These are phyloP conservation scores for Roridomyces roridus DNA, from an alignment of 768 basidiomycete species.

Conservation along the genomic window DNA sequence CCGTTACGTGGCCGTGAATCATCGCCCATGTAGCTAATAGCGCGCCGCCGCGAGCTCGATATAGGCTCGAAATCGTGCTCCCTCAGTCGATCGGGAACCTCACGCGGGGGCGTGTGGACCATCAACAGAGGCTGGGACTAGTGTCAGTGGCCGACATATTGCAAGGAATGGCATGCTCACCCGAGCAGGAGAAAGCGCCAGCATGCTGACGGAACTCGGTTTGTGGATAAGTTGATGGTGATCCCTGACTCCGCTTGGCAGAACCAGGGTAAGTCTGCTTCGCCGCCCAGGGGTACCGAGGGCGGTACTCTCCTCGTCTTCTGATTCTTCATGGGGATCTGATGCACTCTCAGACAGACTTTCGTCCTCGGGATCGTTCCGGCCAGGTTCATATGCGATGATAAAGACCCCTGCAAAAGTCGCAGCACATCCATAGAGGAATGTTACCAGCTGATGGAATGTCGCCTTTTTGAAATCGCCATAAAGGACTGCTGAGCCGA, in stretches of 20 bases:
- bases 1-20: slow-evolving; percentile 29
- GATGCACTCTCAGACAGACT: slow-evolving; percentile 36
- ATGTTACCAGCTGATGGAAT: slow-evolving; percentile 84
- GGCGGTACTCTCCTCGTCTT: slow-evolving; percentile 34
- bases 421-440: slow-evolving; percentile 86
- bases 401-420: slow-evolving; percentile 91
- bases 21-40: slow-evolving; percentile 50
- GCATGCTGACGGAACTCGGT: slow-evolving; percentile 63
- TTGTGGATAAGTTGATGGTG: slow-evolving; percentile 55
- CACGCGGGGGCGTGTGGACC: slow-evolving; percentile 68
- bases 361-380: slow-evolving; percentile 34
- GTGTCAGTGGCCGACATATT: neutral
- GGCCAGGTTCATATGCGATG: slow-evolving; percentile 69
- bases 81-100: slow-evolving; percentile 38
- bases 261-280: slow-evolving; percentile 42
- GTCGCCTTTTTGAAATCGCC: slow-evolving; percentile 87
- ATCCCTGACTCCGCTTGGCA: slow-evolving; percentile 52
- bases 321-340: slow-evolving; percentile 27
- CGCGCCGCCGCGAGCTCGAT: slow-evolving; percentile 37
- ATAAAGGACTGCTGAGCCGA: slow-evolving; percentile 93
- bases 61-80: slow-evolving; percentile 38
- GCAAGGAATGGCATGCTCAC: slow-evolving; percentile 37
- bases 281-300: neutral
- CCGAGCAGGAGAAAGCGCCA: slow-evolving; percentile 80
- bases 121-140: slow-evolving; percentile 62